phyloP scores from a whole-genome alignment of 1,284 basidiomycete species.

The Irpex sp. region DNA sequence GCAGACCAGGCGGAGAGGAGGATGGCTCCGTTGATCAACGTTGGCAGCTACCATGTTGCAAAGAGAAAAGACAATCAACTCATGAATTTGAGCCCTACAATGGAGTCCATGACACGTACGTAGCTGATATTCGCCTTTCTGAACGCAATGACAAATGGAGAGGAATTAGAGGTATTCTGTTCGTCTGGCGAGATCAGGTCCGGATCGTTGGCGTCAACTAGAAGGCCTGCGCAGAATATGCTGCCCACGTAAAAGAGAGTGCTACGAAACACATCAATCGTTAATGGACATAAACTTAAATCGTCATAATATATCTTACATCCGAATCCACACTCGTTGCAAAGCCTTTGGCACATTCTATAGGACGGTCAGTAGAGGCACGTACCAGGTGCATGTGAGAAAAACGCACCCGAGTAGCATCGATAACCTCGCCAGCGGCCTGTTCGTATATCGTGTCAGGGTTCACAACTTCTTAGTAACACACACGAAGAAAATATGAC shows the following conservation, averaged over 20 bases:
- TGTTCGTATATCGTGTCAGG: neutral
- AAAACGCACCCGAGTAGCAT: conserved; percentile 22
- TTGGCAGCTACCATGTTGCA: conserved; percentile 37
- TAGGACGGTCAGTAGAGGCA: conserved; percentile 3
- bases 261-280: conserved; percentile 7
- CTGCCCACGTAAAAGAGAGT: conserved; percentile 25
- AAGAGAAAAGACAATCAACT: neutral
- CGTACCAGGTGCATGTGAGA: neutral
- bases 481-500: conserved; percentile 3
- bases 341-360: conserved; percentile 38
- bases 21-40: conserved; percentile 34
- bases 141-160: conserved; percentile 45
- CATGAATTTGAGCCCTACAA: neutral
- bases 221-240: conserved; percentile 42
- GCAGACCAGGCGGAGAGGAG: conserved; percentile 49
- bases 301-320: conserved; percentile 24
- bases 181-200: conserved; percentile 25
- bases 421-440: conserved; percentile 32
- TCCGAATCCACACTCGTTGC: conserved; percentile 49
- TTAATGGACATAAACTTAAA: no score
- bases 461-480: neutral
- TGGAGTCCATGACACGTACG: neutral
- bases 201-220: conserved; percentile 39
- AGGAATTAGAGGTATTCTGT: conserved; percentile 32
- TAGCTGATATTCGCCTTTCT: conserved; percentile 35